These are phyloP conservation scores for Acanthamoeba triangularis DNA, from an alignment of 208 protist species.

Conservation along the genomic window DNA sequence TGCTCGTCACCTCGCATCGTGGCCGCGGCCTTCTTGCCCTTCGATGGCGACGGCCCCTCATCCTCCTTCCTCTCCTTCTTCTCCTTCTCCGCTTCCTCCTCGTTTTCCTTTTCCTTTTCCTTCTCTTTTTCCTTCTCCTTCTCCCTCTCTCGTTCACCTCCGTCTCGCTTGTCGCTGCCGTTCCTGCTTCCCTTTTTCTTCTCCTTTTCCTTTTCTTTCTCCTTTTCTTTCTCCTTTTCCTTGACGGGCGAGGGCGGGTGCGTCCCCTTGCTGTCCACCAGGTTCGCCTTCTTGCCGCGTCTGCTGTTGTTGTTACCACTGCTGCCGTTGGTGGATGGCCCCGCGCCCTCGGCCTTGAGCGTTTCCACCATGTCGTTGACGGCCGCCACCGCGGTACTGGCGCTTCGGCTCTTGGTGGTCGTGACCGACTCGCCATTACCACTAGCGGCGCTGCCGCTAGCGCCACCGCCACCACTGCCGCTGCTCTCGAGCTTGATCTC, in stretches of 20 bases:
- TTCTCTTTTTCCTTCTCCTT: not conserved
- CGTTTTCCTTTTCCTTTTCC: not conserved
- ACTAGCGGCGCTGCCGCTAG: too few relatives aligned
- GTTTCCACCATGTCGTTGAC: not conserved
- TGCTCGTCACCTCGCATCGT: not conserved
- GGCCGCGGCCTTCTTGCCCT: not conserved
- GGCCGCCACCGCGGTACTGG: not conserved
- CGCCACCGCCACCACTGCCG: not conserved
- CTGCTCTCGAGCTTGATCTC: conserved; percentile 16
- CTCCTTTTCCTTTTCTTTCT: not conserved
- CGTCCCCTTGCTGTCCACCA: too few relatives aligned
- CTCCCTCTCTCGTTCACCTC: not conserved
- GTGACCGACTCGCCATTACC: not conserved
- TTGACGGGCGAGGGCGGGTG: not conserved
- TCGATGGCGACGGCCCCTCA: not conserved
- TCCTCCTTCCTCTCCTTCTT: not conserved
- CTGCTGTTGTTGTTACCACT: not conserved
- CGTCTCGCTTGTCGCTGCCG: not conserved
- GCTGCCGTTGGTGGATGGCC: not conserved
- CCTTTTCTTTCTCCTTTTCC: not conserved
- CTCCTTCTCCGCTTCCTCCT: not conserved
- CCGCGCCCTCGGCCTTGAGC: not conserved
- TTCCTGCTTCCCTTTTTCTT: not conserved
- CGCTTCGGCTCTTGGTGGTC: not conserved
- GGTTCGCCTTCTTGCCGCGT: not conserved